phyloP scores from a whole-genome alignment of 257 asterid genomes.

The Schizonepeta tenuifolia region DNA sequence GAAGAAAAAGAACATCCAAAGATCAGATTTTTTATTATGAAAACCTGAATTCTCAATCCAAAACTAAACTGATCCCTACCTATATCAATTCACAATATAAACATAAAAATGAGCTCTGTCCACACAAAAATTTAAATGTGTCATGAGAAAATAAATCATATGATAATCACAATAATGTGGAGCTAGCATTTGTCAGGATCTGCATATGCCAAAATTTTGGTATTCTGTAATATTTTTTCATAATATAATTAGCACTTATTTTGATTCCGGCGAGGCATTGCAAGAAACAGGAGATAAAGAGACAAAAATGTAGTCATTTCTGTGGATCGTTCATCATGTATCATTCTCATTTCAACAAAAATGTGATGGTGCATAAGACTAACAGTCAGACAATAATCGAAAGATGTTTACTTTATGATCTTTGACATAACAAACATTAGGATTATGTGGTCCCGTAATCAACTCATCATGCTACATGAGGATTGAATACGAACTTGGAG shows the following conservation, averaged over 20 bases:
- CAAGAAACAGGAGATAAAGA: not conserved
- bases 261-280: not conserved
- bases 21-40: not conserved
- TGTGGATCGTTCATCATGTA: not conserved
- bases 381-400: conserved; percentile 10
- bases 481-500: conserved; percentile 34
- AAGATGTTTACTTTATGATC: conserved; percentile 16
- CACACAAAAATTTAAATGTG: not conserved
- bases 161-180: not conserved
- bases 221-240: not conserved
- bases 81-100: not conserved
- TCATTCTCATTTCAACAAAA: conserved; percentile 34
- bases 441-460: not conserved
- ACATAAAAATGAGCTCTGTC: not conserved
- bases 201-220: not conserved
- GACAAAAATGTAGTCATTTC: not conserved
- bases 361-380: conserved; percentile 23
- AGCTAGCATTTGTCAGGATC: not conserved
- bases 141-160: not conserved
- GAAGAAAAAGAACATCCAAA: not conserved
- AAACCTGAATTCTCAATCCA: not conserved
- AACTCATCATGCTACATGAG: conserved; percentile 34
- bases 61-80: not conserved
- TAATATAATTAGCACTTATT: not conserved
- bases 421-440: conserved; percentile 11